A percentile compares a stretch with the other conserved stretches of the same genome.
Conservation (phyloP, 2,329 filamentous ascomycete genomes). For the Fonsecaea multimorphosa region DNA sequence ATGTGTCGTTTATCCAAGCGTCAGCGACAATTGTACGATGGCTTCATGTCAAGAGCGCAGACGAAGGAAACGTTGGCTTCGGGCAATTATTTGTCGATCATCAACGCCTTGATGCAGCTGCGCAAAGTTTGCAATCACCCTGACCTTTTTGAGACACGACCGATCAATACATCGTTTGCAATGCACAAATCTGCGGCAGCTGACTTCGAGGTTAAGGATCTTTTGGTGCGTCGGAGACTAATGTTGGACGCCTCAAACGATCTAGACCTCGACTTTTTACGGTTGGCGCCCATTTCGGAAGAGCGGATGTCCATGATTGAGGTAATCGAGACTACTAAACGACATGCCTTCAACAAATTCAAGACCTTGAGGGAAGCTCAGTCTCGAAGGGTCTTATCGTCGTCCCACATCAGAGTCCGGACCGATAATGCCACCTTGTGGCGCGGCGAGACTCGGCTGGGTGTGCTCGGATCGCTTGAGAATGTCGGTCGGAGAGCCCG, state of each 20-base stretch:
- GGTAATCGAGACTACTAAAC: conserved; percentile 62
- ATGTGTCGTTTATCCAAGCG: conserved; percentile 94
- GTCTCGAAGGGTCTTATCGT: conserved; percentile 52
- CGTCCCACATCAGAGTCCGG: not conserved
- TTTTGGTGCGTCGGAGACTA: conserved; percentile 70
- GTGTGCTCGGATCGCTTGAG: conserved; percentile 74
- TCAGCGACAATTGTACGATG: conserved; percentile 93
- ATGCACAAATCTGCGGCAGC: conserved; percentile 80
- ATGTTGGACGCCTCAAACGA: conserved; percentile 63
- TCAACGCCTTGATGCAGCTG: conserved; percentile 97
- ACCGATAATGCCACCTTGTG: conserved; percentile 20
- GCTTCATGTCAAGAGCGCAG: conserved; percentile 88
- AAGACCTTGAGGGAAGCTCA: conserved; percentile 76
- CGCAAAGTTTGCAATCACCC: conserved; percentile 98
- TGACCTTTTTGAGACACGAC: conserved; percentile 92
- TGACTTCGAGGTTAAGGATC: conserved; percentile 75
- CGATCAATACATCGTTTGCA: conserved; percentile 95
- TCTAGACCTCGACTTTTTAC: conserved; percentile 77
- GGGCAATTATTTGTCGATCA: conserved; percentile 96
- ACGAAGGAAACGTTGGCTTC: conserved; percentile 87
- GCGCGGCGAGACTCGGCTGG: conserved; percentile 48
- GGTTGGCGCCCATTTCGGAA: conserved; percentile 74
- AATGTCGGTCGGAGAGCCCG: conserved; percentile 71
- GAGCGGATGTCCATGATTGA: conserved; percentile 67
- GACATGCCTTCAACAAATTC: conserved; percentile 73